Evolutionary conservation across 331 rosid genomes (phyloP).

Genomic region (Phaseolus coccineus): DNA sequence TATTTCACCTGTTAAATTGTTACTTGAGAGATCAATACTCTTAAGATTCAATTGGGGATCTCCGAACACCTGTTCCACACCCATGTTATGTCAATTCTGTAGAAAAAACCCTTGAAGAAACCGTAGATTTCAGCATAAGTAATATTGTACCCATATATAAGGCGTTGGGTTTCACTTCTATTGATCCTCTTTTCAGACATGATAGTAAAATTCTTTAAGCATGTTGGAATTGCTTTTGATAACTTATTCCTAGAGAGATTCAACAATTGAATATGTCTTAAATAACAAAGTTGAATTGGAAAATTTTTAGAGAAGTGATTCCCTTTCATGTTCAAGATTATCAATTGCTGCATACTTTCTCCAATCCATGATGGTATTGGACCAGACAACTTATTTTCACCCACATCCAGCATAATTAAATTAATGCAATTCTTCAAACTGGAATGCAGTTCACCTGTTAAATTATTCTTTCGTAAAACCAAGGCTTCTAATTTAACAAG

Average conservation of each 20-base stretch:
- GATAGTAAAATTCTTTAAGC: conserved; percentile 17
- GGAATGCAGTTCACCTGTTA: conserved; percentile 16
- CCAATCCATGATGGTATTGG: no score
- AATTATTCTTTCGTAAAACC: conserved; percentile 25
- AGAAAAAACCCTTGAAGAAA: rapidly evolving
- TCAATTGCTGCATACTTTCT: no score
- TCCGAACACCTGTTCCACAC: not conserved
- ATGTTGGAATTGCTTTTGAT: conserved; percentile 11
- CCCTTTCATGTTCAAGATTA: no score
- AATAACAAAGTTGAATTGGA: not conserved
- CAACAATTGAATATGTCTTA: not conserved
- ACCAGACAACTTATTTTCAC: conserved; percentile 1
- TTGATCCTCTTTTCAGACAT: not conserved
- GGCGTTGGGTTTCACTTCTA: not conserved
- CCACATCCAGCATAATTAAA: conserved; percentile 11
- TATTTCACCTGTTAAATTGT: not conserved
- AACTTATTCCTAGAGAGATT: not conserved
- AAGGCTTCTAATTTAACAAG: not conserved
- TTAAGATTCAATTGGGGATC: not conserved
- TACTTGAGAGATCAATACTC: not conserved
- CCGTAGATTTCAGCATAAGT: no score
- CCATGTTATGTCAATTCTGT: not conserved
- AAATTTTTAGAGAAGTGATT: not conserved
- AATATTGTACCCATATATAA: not conserved
- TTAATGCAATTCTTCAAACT: not conserved